A percentile compares a stretch with the other conserved stretches of the same genome.
These are phyloP conservation scores for Spergularia azorica DNA, from an alignment of 179 eudicot species.

Conservation along the genomic window DNA sequence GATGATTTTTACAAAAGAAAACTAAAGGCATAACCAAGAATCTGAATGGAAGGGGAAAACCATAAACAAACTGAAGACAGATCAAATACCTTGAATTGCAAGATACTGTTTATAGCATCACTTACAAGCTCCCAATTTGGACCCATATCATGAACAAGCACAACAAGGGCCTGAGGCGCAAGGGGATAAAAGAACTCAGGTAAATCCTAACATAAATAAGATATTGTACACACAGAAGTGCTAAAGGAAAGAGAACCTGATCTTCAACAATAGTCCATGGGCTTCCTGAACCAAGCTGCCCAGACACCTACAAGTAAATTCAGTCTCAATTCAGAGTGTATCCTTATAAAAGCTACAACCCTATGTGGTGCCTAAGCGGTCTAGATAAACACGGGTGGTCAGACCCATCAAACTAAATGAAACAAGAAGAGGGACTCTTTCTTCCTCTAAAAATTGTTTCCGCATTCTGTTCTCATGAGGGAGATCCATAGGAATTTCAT, in stretches of 20 bases:
- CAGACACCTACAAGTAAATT: slow-evolving; percentile 56
- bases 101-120: slow-evolving; percentile 84
- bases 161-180: slow-evolving; percentile 81
- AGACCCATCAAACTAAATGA: neutral
- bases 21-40: slow-evolving; percentile 6
- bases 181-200: slow-evolving; percentile 26
- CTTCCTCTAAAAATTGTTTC: too few species aligned
- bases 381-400: neutral
- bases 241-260: slow-evolving; percentile 51
- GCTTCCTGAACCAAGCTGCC: slow-evolving; percentile 71
- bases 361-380: neutral
- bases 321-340: slow-evolving; percentile 18
- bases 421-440: too few species aligned
- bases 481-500: too few species aligned
- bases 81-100: slow-evolving; percentile 79
- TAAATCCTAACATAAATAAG: neutral
- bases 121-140: slow-evolving; percentile 98
- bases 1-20: neutral
- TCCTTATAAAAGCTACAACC: neutral
- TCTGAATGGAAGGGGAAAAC: neutral
- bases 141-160: slow-evolving; percentile 97
- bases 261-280: slow-evolving; percentile 91
- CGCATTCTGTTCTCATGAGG: too few species aligned
- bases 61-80: neutral
- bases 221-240: neutral